phyloP scores from a whole-genome alignment of 2,329 filamentous ascomycete species.

The Neofusicoccum umdonicola region DNA sequence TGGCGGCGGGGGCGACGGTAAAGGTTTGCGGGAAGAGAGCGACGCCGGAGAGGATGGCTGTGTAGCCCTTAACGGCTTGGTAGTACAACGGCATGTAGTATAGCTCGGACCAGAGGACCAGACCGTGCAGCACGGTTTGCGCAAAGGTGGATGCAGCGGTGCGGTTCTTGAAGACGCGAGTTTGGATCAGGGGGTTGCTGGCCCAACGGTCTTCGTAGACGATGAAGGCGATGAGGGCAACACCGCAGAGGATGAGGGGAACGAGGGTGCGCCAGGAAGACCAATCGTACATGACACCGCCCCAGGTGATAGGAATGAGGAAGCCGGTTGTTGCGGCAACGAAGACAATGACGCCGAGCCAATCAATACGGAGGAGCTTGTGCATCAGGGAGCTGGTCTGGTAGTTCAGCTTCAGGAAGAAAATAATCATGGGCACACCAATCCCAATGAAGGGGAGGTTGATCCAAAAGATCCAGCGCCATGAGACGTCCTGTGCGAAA shows the following conservation, averaged over 20 bases:
- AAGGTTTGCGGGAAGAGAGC: conserved; percentile 47
- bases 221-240: conserved; percentile 52
- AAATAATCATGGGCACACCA: conserved; percentile 46
- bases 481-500: conserved; percentile 52
- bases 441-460: conserved; percentile 59
- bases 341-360: conserved; percentile 61
- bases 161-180: conserved; percentile 48
- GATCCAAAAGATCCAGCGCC: conserved; percentile 66
- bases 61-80: conserved; percentile 40
- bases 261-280: conserved; percentile 60
- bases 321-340: conserved; percentile 58
- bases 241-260: conserved; percentile 57
- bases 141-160: conserved; percentile 52
- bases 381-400: conserved; percentile 46
- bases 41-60: conserved; percentile 38
- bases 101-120: conserved; percentile 42
- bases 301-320: conserved; percentile 63
- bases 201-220: conserved; percentile 55
- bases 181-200: conserved; percentile 50
- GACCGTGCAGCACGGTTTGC: conserved; percentile 58
- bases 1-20: conserved; percentile 61
- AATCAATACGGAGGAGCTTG: conserved; percentile 60
- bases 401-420: conserved; percentile 55
- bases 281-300: conserved; percentile 66
- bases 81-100: conserved; percentile 47